A percentile compares a stretch with the other conserved stretches of the same genome.
Evolutionary conservation across 2,329 filamentous ascomycete genomes (phyloP).

Genomic region (Cordyceps militaris): DNA sequence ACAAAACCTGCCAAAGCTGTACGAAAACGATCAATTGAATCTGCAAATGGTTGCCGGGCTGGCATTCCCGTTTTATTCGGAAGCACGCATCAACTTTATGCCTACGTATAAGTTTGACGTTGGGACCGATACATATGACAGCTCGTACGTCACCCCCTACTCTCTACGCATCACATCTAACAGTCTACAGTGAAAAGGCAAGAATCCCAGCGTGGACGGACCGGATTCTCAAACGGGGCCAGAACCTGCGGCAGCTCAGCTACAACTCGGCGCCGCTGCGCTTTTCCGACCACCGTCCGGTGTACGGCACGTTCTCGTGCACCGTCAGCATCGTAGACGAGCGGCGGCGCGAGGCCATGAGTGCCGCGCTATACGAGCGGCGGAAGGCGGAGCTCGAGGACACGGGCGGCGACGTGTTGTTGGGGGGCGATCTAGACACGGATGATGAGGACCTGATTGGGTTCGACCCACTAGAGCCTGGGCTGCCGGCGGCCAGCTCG

Average conservation of each 20-base stretch:
- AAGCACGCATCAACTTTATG: constrained; percentile 78
- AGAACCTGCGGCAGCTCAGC: constrained; percentile 71
- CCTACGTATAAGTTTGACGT: constrained; percentile 96
- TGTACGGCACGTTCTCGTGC: constrained; percentile 84
- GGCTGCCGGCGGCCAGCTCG: constrained; percentile 60
- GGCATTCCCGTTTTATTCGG: constrained; percentile 86
- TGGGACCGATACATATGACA: constrained; percentile 83
- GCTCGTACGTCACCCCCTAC: constrained; percentile 54
- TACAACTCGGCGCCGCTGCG: constrained; percentile 77
- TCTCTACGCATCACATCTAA: neutral
- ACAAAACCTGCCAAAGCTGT: constrained; percentile 68
- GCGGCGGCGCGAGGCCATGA: constrained; percentile 61
- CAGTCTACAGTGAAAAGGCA: constrained; percentile 62
- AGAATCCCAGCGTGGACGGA: constrained; percentile 98
- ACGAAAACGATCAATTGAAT: constrained; percentile 93
- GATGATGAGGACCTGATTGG: constrained; percentile 76
- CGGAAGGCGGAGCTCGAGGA: constrained; percentile 60
- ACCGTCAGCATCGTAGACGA: constrained; percentile 77
- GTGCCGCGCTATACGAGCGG: constrained; percentile 65
- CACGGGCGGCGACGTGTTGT: constrained; percentile 40
- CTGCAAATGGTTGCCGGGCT: constrained; percentile 92
- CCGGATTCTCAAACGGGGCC: constrained; percentile 79
- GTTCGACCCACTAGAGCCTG: constrained; percentile 77
- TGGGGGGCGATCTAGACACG: constrained; percentile 47
- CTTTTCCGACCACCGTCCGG: constrained; percentile 95